phyloP scores from a whole-genome alignment of 176 grass and related monocot genomes.

The Olyra latifolia region DNA sequence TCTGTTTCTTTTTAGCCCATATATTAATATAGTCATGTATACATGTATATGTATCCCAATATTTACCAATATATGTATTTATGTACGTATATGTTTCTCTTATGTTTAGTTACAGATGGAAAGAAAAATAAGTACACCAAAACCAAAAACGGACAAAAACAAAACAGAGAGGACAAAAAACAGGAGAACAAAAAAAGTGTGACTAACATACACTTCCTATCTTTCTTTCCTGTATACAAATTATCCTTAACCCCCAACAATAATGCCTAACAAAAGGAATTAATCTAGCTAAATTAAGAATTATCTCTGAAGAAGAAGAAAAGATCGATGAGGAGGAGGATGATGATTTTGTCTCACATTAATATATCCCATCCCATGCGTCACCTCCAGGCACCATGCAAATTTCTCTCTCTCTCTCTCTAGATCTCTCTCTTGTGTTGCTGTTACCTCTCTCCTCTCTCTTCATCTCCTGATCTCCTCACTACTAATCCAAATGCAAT shows the following conservation, averaged over 20 bases:
- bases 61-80: conserved; percentile 59
- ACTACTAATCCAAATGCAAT: conserved; percentile 30
- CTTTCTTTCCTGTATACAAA: conserved; percentile 78
- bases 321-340: background rate
- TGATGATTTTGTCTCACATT: conserved; percentile 37
- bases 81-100: conserved; percentile 65
- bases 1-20: conserved; percentile 19
- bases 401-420: conserved; percentile 42
- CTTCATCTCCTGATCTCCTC: conserved; percentile 10
- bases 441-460: conserved; percentile 7
- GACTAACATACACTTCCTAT: conserved; percentile 65
- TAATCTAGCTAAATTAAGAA: conserved; percentile 77
- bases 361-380: conserved; percentile 54
- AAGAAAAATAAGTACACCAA: conserved; percentile 50
- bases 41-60: background rate
- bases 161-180: conserved; percentile 11
- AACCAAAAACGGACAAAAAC: conserved; percentile 40
- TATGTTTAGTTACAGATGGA: conserved; percentile 63
- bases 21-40: background rate
- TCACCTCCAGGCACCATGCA: conserved; percentile 34
- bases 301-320: conserved; percentile 48
- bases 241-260: conserved; percentile 62
- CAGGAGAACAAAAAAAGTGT: conserved; percentile 43
- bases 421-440: conserved; percentile 32
- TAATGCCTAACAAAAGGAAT: conserved; percentile 81